Percentiles rank a stretch among this genome's conserved stretches.
These are phyloP conservation scores for Peterozyma xylosa DNA, from an alignment of 805 yeast genomes.

Conservation along the genomic window DNA sequence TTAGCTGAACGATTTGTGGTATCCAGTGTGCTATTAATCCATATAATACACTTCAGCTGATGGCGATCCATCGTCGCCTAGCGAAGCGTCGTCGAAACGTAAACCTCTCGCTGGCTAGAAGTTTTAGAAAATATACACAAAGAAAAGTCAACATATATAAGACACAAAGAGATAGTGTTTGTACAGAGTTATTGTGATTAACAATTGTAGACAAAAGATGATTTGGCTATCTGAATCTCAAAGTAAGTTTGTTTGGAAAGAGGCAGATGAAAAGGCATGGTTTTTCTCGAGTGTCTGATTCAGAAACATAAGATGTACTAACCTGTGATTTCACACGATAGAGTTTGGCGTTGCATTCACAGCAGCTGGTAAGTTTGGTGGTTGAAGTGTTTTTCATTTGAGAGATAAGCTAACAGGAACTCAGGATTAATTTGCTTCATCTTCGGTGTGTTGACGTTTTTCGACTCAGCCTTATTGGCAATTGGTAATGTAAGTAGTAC, in stretches of 20 bases:
- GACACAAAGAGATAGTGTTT: no score
- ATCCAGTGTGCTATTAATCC: no score
- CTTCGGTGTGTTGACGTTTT: constrained; percentile 77
- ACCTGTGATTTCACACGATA: constrained; percentile 16
- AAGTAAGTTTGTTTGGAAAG: constrained; percentile 36
- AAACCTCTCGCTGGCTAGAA: no score
- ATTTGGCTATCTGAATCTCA: constrained; percentile 75
- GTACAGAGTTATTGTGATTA: no score
- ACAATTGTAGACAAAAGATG: constrained; percentile 18
- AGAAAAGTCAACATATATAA: no score
- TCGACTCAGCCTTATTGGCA: constrained; percentile 84
- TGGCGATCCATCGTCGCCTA: no score
- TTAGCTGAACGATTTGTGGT: no score
- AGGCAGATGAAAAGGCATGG: neutral
- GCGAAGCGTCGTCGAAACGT: no score
- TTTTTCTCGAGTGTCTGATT: neutral
- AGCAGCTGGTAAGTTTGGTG: constrained; percentile 48
- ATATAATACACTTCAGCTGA: no score
- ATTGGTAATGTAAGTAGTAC: constrained; percentile 59
- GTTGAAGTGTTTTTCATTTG: neutral
- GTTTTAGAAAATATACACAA: no score
- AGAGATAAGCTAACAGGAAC: neutral
- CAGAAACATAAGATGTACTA: neutral
- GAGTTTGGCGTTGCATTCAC: constrained; percentile 93
- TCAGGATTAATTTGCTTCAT: constrained; percentile 62